Evolutionary conservation across 1,139 yeast species (phyloP), one percentile per base, ranked within the genome.

Genomic region (Magnusiomyces fungicola): DNA sequence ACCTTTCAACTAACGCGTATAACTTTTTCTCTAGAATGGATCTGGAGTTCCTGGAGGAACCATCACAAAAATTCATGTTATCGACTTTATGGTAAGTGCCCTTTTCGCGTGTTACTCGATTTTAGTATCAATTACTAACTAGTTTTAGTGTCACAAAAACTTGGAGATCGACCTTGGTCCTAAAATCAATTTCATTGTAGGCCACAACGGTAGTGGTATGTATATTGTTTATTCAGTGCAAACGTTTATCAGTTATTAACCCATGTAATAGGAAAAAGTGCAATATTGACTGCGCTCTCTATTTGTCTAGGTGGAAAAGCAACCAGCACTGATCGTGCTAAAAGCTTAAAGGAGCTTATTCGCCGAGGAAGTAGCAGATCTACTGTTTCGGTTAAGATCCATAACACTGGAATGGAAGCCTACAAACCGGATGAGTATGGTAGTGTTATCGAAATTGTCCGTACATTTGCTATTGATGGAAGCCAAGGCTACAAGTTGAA

Each of bases 201-300:
- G 99, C 12, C 78, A 86, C 55, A 94, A 94, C 61, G 99, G 99
- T 2, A 83, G 95, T 32, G 99, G 99, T n/a, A n/a, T n/a, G n/a
- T n/a, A n/a, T n/a, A 29, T n/a, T n/a, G n/a, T n/a, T n/a, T n/a
- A n/a, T 94, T 94, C 62, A 82, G 94, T 65, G n/a, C n/a, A n/a
- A n/a, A n/a, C n/a, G n/a, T n/a, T n/a, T n/a, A n/a, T n/a, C n/a
- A n/a, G n/a, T n/a, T n/a, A n/a, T n/a, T n/a, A n/a, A n/a, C n/a
- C n/a, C n/a, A n/a, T n/a, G n/a, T n/a, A n/a, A n/a, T n/a, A n/a
- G n/a, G n/a, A 6, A 41, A 41, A 18, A 41, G 44, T 27, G 96
- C 98, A 1, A 76, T 94, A 29, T 69, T 94, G 54, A 90, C 97
- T 0, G 97, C 96, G 1, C 80, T 94, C 5, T 81, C 94, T 2